Conservation (phyloP, 164 flowering plant species). For the Piper betle region DNA sequence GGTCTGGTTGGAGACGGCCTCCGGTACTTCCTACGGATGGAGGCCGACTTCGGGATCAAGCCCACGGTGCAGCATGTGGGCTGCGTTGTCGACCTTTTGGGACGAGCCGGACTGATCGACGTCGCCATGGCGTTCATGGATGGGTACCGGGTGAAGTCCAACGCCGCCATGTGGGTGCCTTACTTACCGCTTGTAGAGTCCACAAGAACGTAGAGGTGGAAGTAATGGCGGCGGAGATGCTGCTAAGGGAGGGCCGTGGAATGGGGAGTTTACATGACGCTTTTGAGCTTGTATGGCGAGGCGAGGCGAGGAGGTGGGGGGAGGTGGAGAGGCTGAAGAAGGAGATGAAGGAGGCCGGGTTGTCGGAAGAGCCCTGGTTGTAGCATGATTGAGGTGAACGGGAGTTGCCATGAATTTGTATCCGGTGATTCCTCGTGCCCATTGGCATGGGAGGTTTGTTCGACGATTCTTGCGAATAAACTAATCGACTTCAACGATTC, state of each 20-base stretch:
- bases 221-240: conserved; percentile 14
- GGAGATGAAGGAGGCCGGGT: conserved; percentile 21
- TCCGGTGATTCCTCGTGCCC: conserved; percentile 20
- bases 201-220: conserved; percentile 17
- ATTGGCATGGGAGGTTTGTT: conserved; percentile 12
- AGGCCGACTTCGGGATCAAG: conserved; percentile 14
- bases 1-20: conserved; percentile 26
- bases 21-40: conserved; percentile 20
- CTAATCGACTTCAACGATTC: neutral
- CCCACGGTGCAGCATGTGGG: conserved; percentile 26
- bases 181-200: conserved; percentile 23
- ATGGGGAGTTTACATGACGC: conserved; percentile 22
- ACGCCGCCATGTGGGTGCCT: conserved; percentile 26
- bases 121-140: conserved; percentile 16
- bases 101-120: conserved; percentile 20
- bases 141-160: conserved; percentile 19
- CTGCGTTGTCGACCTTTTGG: conserved; percentile 25
- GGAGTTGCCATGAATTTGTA: conserved; percentile 21
- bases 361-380: conserved; percentile 29
- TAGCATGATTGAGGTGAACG: conserved; percentile 25
- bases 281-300: conserved; percentile 20
- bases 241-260: conserved; percentile 18
- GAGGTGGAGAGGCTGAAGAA: conserved; percentile 14
- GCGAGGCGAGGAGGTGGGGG: conserved; percentile 18
- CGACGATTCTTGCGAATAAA: conserved; percentile 5